phyloP scores from a whole-genome alignment of 352 stramenopile species.

The Saprolegnia parasitica region DNA sequence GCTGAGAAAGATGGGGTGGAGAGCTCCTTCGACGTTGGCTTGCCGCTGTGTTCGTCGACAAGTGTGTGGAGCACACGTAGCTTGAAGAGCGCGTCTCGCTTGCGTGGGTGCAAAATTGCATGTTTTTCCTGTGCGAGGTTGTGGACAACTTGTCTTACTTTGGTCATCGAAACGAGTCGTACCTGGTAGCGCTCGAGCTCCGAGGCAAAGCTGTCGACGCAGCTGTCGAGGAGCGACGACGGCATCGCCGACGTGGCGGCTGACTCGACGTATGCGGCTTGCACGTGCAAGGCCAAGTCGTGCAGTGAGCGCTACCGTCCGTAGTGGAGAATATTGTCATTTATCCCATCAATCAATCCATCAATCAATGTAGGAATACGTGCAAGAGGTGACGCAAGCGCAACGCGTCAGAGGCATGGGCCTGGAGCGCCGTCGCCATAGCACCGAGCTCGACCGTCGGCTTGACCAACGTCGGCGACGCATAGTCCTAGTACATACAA shows the following conservation, averaged over 20 bases:
- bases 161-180: neutral
- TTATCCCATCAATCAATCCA: too few relatives aligned
- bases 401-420: neutral
- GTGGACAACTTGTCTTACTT: neutral
- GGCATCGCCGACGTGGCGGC: constrained; percentile 34
- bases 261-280: constrained; percentile 47
- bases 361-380: too few relatives aligned
- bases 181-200: constrained; percentile 17
- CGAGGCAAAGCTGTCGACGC: constrained; percentile 3
- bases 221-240: neutral
- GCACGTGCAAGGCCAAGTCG: constrained; percentile 36
- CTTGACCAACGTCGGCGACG: neutral
- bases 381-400: constrained; percentile 7
- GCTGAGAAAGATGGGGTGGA: neutral
- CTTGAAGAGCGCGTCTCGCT: constrained; percentile 15
- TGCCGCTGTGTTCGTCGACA: neutral
- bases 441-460: neutral
- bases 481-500: neutral
- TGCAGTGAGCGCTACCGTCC: constrained; percentile 36
- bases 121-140: constrained; percentile 6
- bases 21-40: too few relatives aligned
- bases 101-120: neutral
- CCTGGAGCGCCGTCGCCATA: neutral
- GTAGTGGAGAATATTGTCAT: neutral
- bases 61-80: neutral